Conservation (phyloP, 2,329 filamentous ascomycete species). For the Ophiosphaerella herpotricha region DNA sequence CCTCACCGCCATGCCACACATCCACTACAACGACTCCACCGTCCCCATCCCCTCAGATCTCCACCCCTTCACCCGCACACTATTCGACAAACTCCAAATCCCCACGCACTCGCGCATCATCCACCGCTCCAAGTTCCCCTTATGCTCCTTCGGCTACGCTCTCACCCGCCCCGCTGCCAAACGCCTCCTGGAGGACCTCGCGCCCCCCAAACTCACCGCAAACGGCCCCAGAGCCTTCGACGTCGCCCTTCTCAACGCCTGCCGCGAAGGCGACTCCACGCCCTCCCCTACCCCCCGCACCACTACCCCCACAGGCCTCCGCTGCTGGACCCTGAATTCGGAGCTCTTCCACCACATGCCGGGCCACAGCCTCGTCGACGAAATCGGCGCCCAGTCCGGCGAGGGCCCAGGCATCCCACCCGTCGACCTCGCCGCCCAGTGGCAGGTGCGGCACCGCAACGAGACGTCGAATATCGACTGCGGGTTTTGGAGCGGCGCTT, state of each 20-base stretch:
- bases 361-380: slow-evolving; percentile 45
- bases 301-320: slow-evolving; percentile 39
- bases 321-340: slow-evolving; percentile 51
- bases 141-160: slow-evolving; percentile 53
- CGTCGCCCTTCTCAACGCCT: slow-evolving; percentile 49
- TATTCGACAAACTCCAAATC: slow-evolving; percentile 44
- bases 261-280: slow-evolving; percentile 38
- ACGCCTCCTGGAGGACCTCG: slow-evolving; percentile 47
- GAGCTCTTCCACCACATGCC: slow-evolving; percentile 53
- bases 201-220: slow-evolving; percentile 34
- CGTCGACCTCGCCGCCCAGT: slow-evolving; percentile 41
- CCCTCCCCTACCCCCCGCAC: slow-evolving; percentile 32
- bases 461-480: slow-evolving; percentile 47
- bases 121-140: slow-evolving; percentile 49
- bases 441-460: slow-evolving; percentile 36
- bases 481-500: slow-evolving; percentile 47
- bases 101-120: slow-evolving; percentile 45
- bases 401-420: slow-evolving; percentile 38
- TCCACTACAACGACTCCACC: slow-evolving; percentile 44
- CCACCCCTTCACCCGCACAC: slow-evolving; percentile 46
- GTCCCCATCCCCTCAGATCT: slow-evolving; percentile 44
- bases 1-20: slow-evolving; percentile 39
- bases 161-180: slow-evolving; percentile 47
- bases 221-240: slow-evolving; percentile 47
- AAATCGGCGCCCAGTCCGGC: slow-evolving; percentile 36